These are phyloP conservation scores for Neofusicoccum cordaticola DNA, from an alignment of 2,329 filamentous ascomycete species.

Conservation along the genomic window DNA sequence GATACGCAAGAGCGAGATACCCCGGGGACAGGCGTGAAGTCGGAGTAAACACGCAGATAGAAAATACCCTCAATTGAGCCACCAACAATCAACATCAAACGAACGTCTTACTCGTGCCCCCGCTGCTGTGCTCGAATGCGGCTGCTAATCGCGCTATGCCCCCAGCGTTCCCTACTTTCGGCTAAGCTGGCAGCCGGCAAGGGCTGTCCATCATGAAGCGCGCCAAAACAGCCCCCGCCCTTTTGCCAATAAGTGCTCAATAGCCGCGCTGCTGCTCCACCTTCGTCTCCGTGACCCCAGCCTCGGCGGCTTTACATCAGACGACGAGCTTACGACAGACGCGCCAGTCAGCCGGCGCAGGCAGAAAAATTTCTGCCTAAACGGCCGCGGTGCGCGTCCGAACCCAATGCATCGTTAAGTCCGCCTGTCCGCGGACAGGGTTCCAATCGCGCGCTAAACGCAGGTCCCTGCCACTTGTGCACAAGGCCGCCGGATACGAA, in stretches of 20 bases:
- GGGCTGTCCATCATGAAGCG: background rate
- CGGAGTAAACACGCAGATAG: background rate
- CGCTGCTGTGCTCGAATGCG: background rate
- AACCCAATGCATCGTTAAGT: background rate
- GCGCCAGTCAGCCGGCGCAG: background rate
- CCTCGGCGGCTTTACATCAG: background rate
- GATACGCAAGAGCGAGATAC: background rate
- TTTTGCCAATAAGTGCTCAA: background rate
- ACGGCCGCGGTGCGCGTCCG: background rate
- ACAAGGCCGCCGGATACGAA: background rate
- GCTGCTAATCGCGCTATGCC: background rate
- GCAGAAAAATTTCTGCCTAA: background rate
- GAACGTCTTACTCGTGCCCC: background rate
- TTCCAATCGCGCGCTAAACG: background rate
- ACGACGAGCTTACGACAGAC: background rate
- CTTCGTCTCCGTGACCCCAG: background rate
- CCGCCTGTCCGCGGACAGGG: background rate
- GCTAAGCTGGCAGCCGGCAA: background rate
- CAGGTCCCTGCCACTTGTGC: background rate
- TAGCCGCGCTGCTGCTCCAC: background rate
- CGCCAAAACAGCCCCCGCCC: conserved; percentile 1
- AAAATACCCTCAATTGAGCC: background rate
- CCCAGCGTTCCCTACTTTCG: background rate
- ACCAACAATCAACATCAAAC: background rate
- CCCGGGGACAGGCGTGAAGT: background rate